These are phyloP conservation scores for Myxozyma vanderwaltii DNA, from an alignment of 805 yeast species.

Conservation along the genomic window DNA sequence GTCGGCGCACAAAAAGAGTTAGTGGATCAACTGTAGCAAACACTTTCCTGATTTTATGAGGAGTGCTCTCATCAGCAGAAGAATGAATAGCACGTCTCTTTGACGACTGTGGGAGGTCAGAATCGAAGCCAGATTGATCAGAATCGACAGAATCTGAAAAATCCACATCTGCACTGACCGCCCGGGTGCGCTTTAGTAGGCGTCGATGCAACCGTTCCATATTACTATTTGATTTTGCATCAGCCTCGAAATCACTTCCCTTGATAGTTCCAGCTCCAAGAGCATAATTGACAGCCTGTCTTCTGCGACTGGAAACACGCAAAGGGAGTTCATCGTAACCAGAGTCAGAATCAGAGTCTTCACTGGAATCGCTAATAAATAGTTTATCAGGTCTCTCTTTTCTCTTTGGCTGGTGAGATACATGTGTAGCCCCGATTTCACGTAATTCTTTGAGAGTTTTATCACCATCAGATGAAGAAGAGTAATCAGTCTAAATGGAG, in stretches of 20 bases:
- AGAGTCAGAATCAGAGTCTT: neutral
- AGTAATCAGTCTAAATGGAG: no score
- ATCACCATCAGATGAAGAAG: no score
- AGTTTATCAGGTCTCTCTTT: no score
- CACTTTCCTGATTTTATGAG: neutral
- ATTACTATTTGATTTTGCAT: neutral
- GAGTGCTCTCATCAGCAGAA: neutral
- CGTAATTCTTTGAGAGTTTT: no score
- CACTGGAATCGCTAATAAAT: no score
- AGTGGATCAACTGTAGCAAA: slow-evolving; percentile 5
- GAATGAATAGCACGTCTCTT: neutral
- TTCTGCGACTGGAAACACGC: neutral
- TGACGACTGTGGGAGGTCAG: neutral
- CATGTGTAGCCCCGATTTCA: no score
- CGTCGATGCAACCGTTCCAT: neutral
- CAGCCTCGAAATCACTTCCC: neutral
- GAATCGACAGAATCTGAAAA: neutral
- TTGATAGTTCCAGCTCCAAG: neutral
- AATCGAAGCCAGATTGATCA: neutral
- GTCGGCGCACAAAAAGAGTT: slow-evolving; percentile 20
- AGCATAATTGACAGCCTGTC: neutral
- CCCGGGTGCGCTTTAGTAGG: neutral
- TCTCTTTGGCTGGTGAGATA: no score
- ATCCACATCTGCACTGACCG: neutral
- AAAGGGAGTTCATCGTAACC: neutral